Evolutionary conservation across 1,284 basidiomycete species (phyloP).

Genomic region (Cryptococcus amylolentus): DNA sequence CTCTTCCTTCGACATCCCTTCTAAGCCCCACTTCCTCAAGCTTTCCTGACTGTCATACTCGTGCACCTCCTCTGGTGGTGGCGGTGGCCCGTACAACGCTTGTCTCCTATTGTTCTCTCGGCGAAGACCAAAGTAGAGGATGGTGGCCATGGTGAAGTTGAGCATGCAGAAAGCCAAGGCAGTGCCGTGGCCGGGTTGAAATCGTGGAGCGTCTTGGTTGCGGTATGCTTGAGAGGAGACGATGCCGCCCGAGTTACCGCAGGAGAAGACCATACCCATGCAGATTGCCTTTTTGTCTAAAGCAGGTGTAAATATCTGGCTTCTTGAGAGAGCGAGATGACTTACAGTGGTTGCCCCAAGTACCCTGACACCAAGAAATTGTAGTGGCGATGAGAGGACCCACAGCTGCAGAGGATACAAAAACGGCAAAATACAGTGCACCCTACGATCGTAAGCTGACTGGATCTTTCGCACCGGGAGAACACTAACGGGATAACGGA

Average conservation of each 20-base stretch:
- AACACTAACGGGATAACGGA: constrained; percentile 14
- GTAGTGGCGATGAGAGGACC: constrained; percentile 51
- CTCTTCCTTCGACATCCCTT: constrained; percentile 47
- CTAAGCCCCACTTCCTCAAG: constrained; percentile 46
- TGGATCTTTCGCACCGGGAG: not conserved
- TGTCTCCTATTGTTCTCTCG: constrained; percentile 50
- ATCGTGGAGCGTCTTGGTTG: constrained; percentile 36
- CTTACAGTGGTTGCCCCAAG: constrained; percentile 47
- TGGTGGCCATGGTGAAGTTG: constrained; percentile 39
- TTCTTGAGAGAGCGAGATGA: not conserved
- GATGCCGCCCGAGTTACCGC: constrained; percentile 53
- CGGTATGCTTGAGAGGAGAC: constrained; percentile 51
- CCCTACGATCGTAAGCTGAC: constrained; percentile 19
- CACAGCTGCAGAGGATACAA: constrained; percentile 48
- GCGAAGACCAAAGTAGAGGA: constrained; percentile 40
- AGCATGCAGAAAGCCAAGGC: constrained; percentile 46
- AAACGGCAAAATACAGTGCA: constrained; percentile 51
- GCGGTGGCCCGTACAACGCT: constrained; percentile 40
- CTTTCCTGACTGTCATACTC: constrained; percentile 43
- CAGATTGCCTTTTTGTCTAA: constrained; percentile 47
- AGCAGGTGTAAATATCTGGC: not conserved
- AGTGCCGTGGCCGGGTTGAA: constrained; percentile 45
- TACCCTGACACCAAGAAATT: constrained; percentile 52
- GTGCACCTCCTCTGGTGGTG: constrained; percentile 62
- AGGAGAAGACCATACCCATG: constrained; percentile 53